phyloP scores from a whole-genome alignment of 2,329 filamentous ascomycete genomes.

The Pyrenochaeta sp. region DNA sequence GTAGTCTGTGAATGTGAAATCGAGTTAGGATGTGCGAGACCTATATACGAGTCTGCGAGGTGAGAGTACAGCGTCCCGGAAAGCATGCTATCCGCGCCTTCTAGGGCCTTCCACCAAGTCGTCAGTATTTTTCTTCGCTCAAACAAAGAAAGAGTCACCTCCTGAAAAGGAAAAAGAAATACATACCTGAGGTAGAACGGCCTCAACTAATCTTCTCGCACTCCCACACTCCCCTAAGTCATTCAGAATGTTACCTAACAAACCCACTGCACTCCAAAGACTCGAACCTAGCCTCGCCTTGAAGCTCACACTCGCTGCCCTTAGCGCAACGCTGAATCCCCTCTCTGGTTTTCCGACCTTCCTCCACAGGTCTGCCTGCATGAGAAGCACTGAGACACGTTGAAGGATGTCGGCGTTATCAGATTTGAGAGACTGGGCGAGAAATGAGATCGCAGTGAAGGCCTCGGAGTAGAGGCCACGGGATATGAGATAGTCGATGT shows the following conservation, averaged over 20 bases:
- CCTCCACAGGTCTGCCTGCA: constrained; percentile 76
- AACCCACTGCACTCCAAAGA: constrained; percentile 76
- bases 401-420: constrained; percentile 71
- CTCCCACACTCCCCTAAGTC: constrained; percentile 75
- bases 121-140: not conserved
- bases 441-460: constrained; percentile 62
- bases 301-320: constrained; percentile 78
- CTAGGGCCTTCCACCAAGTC: constrained; percentile 59
- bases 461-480: constrained; percentile 63
- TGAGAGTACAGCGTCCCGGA: constrained; percentile 73
- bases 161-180: not conserved
- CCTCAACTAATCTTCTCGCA: constrained; percentile 70
- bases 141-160: not conserved
- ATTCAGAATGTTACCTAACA: constrained; percentile 73
- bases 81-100: constrained; percentile 70
- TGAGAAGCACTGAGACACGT: constrained; percentile 74
- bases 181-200: constrained; percentile 74
- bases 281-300: constrained; percentile 72
- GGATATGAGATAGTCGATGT: constrained; percentile 67
- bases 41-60: constrained; percentile 81
- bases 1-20: not conserved
- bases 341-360: constrained; percentile 74
- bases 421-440: constrained; percentile 61
- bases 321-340: constrained; percentile 78
- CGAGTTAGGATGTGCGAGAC: constrained; percentile 67